Conservation (phyloP, 2,329 filamentous ascomycete species). For the Epichloe sibirici region DNA sequence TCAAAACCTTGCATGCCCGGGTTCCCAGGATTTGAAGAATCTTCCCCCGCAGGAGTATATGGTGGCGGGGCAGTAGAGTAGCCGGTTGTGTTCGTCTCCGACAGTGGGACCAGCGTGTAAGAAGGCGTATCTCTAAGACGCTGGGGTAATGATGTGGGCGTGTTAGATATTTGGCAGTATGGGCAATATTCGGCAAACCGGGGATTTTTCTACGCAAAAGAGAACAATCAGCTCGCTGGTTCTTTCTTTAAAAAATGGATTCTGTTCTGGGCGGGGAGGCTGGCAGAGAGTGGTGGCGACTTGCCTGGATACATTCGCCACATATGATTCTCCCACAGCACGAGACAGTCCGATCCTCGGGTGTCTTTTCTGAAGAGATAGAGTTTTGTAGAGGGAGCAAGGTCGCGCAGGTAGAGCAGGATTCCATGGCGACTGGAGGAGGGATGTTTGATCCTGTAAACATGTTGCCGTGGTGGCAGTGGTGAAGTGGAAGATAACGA, state of each 20-base stretch:
- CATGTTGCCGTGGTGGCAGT: neutral
- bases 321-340: constrained; percentile 66
- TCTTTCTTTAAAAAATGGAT: too few relatives aligned
- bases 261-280: too few relatives aligned
- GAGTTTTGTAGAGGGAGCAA: constrained; percentile 43
- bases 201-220: constrained; percentile 37
- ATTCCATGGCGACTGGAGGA: constrained; percentile 20
- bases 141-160: constrained; percentile 44
- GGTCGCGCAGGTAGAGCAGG: constrained; percentile 60
- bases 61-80: constrained; percentile 25
- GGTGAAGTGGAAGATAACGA: neutral
- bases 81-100: constrained; percentile 12
- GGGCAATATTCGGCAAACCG: constrained; percentile 58
- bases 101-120: constrained; percentile 35
- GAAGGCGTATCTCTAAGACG: constrained; percentile 57
- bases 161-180: constrained; percentile 62
- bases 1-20: neutral
- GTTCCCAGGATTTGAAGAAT: neutral
- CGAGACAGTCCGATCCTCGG: constrained; percentile 46
- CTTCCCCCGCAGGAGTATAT: constrained; percentile 15
- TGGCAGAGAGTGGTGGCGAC: constrained; percentile 12
- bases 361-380: constrained; percentile 46
- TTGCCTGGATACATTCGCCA: constrained; percentile 52
- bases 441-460: neutral
- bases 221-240: neutral